Percentiles rank a stretch among this genome's conserved stretches.
phyloP scores from a whole-genome alignment of 495 filamentous ascomycete genomes.

The Hypoxylon rickii region DNA sequence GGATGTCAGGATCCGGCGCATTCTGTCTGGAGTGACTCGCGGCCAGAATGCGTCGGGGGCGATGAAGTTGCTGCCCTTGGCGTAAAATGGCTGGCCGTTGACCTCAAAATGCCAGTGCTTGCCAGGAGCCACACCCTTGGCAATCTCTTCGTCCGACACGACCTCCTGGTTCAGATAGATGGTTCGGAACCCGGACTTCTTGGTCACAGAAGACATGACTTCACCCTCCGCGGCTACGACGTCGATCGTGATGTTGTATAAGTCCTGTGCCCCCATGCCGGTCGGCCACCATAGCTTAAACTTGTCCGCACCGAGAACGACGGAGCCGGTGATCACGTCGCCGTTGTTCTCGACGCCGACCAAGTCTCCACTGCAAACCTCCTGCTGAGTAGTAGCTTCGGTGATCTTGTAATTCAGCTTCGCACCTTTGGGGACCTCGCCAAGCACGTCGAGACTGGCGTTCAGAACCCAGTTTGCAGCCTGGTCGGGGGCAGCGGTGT shows the following conservation, averaged over 20 bases:
- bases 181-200: conserved; percentile 67
- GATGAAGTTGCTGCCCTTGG: conserved; percentile 69
- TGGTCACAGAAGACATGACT: conserved; percentile 54
- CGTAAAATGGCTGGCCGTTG: conserved; percentile 70
- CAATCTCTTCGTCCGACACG: conserved; percentile 61
- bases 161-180: conserved; percentile 66
- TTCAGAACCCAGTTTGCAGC: conserved; percentile 69
- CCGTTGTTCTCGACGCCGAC: conserved; percentile 49
- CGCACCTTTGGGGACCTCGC: conserved; percentile 52
- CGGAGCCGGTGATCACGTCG: conserved; percentile 57
- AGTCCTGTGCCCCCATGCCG: conserved; percentile 61
- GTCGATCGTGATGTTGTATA: conserved; percentile 62
- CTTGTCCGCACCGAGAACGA: conserved; percentile 45
- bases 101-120: conserved; percentile 72
- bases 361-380: conserved; percentile 51
- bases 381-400: conserved; percentile 51
- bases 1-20: conserved; percentile 60
- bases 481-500: conserved; percentile 64
- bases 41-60: conserved; percentile 72
- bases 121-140: conserved; percentile 56
- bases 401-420: conserved; percentile 59
- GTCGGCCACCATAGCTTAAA: conserved; percentile 70
- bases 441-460: conserved; percentile 68
- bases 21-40: conserved; percentile 58
- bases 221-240: conserved; percentile 45